These are phyloP conservation scores for Gremmenia infestans DNA, from an alignment of 2,329 filamentous ascomycete species.

Conservation along the genomic window DNA sequence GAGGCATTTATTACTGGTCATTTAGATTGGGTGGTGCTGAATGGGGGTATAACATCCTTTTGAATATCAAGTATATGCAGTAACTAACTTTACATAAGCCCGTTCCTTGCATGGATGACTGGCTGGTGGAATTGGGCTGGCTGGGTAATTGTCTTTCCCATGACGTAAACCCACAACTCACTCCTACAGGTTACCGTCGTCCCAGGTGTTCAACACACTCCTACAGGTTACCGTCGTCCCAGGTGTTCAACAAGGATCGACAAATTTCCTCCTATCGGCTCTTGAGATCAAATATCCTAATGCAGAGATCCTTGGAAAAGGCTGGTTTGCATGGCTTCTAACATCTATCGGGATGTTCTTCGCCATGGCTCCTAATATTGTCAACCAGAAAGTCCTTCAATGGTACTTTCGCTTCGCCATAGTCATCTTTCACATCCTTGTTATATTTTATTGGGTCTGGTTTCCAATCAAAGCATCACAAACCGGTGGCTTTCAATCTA, in stretches of 20 bases:
- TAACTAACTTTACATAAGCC: constrained; percentile 16
- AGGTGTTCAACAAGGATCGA: constrained; percentile 36
- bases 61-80: not conserved
- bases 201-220: constrained; percentile 34
- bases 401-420: constrained; percentile 36
- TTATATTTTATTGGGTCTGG: constrained; percentile 37
- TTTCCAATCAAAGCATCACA: constrained; percentile 33
- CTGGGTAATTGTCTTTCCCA: constrained; percentile 7
- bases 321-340: constrained; percentile 36
- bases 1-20: constrained; percentile 37
- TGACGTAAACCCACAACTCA: not conserved
- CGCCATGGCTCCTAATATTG: constrained; percentile 34
- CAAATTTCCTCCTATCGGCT: constrained; percentile 37
- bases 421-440: constrained; percentile 33
- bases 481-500: constrained; percentile 31
- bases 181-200: constrained; percentile 28
- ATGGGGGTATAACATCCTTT: constrained; percentile 27
- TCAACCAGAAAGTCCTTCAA: constrained; percentile 32
- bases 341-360: constrained; percentile 35
- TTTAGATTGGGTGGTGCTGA: constrained; percentile 34
- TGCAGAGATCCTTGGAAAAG: constrained; percentile 29
- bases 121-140: constrained; percentile 37
- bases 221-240: constrained; percentile 31
- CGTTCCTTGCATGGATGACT: constrained; percentile 37
- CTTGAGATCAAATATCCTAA: constrained; percentile 36